A percentile compares a stretch with the other conserved stretches of the same genome.
Evolutionary conservation across 208 protist genomes (phyloP).

Genomic region (Trypanosoma theileri): DNA sequence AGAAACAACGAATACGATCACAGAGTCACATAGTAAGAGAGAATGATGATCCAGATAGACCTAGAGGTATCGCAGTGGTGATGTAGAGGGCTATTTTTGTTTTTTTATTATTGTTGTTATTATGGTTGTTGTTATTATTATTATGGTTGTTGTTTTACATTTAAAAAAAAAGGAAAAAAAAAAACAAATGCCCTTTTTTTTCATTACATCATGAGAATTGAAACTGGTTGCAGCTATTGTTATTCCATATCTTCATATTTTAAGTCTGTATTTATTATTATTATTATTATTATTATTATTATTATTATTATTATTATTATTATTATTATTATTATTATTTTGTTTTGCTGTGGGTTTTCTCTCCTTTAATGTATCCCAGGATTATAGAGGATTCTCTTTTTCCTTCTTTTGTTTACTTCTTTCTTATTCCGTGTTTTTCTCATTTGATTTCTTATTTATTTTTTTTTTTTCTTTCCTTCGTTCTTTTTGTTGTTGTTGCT

Average conservation of each 20-base stretch:
- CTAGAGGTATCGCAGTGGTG: constrained; percentile 16
- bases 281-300: not conserved
- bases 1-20: constrained; percentile 1
- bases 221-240: too few species aligned
- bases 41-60: not conserved
- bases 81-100: constrained; percentile 7
- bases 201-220: not conserved
- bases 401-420: not conserved
- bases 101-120: not conserved
- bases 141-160: not conserved
- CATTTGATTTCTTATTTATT: not conserved
- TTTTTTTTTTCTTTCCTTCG: not conserved
- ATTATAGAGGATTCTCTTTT: not conserved
- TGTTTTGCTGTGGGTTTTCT: not conserved
- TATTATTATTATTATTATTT: constrained; percentile 2
- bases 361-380: not conserved
- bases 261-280: too few species aligned
- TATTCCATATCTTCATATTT: too few species aligned
- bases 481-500: not conserved
- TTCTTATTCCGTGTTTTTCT: not conserved
- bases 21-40: not conserved
- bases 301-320: constrained; percentile 7
- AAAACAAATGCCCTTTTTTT: not conserved
- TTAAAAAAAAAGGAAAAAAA: too few species aligned
- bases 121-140: not conserved